Percentiles rank a stretch among this genome's conserved stretches.
Evolutionary conservation across 805 yeast species (phyloP).

Genomic region (Candida bentonensis): DNA sequence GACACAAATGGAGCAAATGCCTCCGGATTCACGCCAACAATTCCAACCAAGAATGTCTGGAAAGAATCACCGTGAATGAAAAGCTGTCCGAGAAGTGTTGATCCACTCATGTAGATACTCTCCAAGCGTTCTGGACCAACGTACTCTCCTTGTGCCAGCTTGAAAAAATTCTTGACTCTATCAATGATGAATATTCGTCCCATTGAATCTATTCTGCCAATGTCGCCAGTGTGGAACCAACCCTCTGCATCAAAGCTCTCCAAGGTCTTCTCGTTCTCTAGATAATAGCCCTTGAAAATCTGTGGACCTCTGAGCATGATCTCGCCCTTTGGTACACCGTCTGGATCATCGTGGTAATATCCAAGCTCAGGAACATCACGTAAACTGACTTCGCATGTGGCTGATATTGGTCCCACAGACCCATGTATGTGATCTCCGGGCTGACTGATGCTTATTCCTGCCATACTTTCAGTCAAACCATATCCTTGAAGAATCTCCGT

Average conservation of each 20-base stretch:
- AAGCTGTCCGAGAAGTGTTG: constrained; percentile 38
- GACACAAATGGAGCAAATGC: constrained; percentile 22
- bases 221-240: constrained; percentile 59
- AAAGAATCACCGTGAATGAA: constrained; percentile 54
- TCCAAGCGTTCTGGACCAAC: constrained; percentile 68
- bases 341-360: constrained; percentile 28
- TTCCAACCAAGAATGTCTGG: constrained; percentile 41
- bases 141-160: constrained; percentile 51
- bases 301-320: constrained; percentile 52
- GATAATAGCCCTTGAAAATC: constrained; percentile 40
- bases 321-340: constrained; percentile 39
- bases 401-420: constrained; percentile 45
- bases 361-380: constrained; percentile 54
- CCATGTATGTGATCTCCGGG: constrained; percentile 34
- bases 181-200: constrained; percentile 54
- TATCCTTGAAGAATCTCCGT: constrained; percentile 48
- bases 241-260: constrained; percentile 42
- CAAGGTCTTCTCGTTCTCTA: constrained; percentile 40
- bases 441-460: constrained; percentile 34
- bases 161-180: constrained; percentile 68
- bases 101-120: constrained; percentile 40
- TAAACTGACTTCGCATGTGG: constrained; percentile 42
- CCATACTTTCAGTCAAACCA: constrained; percentile 59
- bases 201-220: constrained; percentile 34
- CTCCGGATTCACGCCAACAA: constrained; percentile 47